These are phyloP conservation scores for Aspergillus sp. DNA, from an alignment of 2,329 filamentous ascomycete species.

Conservation along the genomic window DNA sequence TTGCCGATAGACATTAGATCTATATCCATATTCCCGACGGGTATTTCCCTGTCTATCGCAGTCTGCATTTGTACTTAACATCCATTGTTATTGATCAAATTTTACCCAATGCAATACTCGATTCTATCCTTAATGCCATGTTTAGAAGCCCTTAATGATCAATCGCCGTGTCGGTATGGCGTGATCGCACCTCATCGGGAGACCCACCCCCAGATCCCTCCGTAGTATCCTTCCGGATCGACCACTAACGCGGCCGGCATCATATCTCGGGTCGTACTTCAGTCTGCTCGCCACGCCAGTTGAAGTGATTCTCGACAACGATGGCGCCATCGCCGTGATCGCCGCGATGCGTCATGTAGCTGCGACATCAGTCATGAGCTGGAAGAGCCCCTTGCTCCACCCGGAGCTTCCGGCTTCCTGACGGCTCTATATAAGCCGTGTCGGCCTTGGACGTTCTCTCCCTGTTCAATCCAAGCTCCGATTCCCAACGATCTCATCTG, in stretches of 20 bases:
- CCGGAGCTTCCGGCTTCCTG: neutral
- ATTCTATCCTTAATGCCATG: too few species aligned
- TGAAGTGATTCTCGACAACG: constrained; percentile 25
- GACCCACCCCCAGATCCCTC: constrained; percentile 1
- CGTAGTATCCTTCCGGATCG: neutral
- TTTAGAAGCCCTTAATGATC: too few species aligned
- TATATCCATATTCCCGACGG: too few species aligned
- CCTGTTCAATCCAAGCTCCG: neutral
- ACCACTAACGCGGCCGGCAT: neutral
- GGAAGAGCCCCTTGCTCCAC: neutral
- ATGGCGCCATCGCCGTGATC: constrained; percentile 29
- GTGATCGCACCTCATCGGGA: constrained; percentile 22
- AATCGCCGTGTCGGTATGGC: neutral
- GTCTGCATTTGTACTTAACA: too few species aligned
- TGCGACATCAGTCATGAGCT: constrained; percentile 3
- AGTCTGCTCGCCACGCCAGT: neutral
- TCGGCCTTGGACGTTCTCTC: neutral
- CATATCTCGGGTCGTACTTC: neutral
- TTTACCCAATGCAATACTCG: too few species aligned
- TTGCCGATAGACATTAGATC: too few species aligned
- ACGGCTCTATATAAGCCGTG: constrained; percentile 2
- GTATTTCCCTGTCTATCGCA: too few species aligned
- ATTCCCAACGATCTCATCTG: neutral
- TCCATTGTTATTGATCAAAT: too few species aligned
- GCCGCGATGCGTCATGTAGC: constrained; percentile 14